Conservation (phyloP, 1,284 basidiomycete genomes). For the Cutaneotrichosporon sp. region DNA sequence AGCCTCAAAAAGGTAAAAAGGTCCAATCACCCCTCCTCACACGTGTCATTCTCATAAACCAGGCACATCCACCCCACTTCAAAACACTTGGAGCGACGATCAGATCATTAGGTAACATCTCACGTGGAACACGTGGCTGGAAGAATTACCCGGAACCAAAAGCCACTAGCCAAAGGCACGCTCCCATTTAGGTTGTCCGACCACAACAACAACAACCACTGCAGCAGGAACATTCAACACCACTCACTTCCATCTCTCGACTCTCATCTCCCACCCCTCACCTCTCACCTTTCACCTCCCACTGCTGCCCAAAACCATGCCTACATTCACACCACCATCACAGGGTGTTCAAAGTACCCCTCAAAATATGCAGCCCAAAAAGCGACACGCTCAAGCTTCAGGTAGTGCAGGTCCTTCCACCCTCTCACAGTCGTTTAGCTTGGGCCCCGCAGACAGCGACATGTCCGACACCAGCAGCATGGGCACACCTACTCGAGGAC, state of each 20-base stretch:
- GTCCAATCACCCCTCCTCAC: too few species aligned
- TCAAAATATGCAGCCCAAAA: neutral
- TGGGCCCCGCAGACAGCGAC: conserved; percentile 11
- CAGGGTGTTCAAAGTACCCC: conserved; percentile 8
- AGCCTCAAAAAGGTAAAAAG: too few species aligned
- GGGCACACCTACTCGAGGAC: conserved; percentile 11
- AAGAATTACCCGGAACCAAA: too few species aligned
- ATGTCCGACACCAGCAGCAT: conserved; percentile 7
- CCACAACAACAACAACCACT: conserved; percentile 1
- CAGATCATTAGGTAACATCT: too few species aligned
- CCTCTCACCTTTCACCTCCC: neutral
- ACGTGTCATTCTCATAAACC: too few species aligned
- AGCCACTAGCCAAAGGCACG: too few species aligned
- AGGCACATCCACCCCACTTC: too few species aligned
- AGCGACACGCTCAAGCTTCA: conserved; percentile 2
- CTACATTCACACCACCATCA: conserved; percentile 11
- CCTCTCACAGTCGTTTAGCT: conserved; percentile 14
- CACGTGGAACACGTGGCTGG: too few species aligned
- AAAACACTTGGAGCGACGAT: too few species aligned
- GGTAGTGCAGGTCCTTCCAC: neutral
- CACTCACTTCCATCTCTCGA: too few species aligned
- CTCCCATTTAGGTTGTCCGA: too few species aligned
- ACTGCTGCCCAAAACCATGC: conserved; percentile 4
- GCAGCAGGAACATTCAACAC: too few species aligned
- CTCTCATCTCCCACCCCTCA: neutral